Evolutionary conservation across 495 filamentous ascomycete genomes (phyloP).

Genomic region (Lophium mytilinum): DNA sequence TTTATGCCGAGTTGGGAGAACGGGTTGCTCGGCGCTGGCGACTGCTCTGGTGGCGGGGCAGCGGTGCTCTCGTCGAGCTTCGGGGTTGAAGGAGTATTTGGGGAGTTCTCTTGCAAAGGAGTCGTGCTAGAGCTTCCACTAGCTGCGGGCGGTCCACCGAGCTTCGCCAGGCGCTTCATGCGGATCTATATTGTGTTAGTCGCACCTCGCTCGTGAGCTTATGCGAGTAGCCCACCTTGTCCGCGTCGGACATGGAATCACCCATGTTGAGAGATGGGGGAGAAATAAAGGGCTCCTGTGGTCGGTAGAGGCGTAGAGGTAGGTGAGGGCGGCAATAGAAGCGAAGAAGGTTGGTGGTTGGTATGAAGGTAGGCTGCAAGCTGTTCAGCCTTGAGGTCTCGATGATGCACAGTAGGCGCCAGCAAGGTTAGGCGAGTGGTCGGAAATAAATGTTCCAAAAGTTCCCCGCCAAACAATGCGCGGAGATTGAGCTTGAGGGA

Average conservation of each 20-base stretch:
- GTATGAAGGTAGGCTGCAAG: too few species aligned
- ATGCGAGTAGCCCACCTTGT: constrained; percentile 10
- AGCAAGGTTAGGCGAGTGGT: too few species aligned
- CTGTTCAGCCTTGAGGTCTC: too few species aligned
- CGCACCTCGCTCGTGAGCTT: neutral
- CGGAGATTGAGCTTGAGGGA: too few species aligned
- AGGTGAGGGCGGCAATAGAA: too few species aligned
- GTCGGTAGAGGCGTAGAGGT: too few species aligned
- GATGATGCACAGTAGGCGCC: too few species aligned
- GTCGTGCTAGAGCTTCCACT: neutral
- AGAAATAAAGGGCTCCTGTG: too few species aligned
- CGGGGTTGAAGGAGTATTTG: constrained; percentile 5
- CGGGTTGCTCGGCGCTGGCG: constrained; percentile 6
- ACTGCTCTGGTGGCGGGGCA: neutral
- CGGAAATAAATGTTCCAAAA: too few species aligned
- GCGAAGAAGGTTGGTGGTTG: too few species aligned
- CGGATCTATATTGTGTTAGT: constrained; percentile 22
- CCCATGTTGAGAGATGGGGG: neutral
- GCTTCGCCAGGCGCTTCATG: constrained; percentile 25
- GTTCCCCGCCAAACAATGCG: too few species aligned
- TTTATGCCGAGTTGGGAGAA: constrained; percentile 17
- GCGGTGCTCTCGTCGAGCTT: neutral
- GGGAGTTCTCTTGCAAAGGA: constrained; percentile 1
- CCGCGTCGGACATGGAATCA: constrained; percentile 11
- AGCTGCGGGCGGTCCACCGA: constrained; percentile 8